Percentiles rank a stretch among this genome's conserved stretches.
phyloP scores from a whole-genome alignment of 805 yeast genomes.

The Starmerella powellii region DNA sequence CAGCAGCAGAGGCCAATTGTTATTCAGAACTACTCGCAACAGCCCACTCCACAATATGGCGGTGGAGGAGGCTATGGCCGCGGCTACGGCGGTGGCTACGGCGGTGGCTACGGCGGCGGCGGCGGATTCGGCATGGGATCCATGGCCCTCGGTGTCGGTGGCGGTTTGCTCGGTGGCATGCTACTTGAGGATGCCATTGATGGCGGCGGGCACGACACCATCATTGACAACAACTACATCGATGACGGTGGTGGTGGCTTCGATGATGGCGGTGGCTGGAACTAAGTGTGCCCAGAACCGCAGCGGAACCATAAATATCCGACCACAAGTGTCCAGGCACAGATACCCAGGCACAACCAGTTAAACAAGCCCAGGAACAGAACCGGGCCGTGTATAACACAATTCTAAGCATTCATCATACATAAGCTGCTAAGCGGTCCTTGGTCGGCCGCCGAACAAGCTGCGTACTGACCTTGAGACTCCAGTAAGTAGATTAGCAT shows the following conservation, averaged over 20 bases:
- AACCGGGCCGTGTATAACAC: too few species aligned
- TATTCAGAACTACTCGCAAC: constrained; percentile 23
- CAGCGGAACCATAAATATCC: too few species aligned
- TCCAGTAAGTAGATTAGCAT: too few species aligned
- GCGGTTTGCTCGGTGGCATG: constrained; percentile 27
- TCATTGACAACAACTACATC: constrained; percentile 32
- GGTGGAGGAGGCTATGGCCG: constrained; percentile 12
- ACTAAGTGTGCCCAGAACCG: not conserved
- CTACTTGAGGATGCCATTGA: constrained; percentile 22
- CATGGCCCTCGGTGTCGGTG: constrained; percentile 27
- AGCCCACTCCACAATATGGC: constrained; percentile 16
- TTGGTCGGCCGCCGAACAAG: too few species aligned
- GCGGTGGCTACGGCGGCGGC: constrained; percentile 15
- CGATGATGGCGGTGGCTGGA: constrained; percentile 11
- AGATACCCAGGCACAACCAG: too few species aligned
- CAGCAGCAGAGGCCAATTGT: constrained; percentile 22
- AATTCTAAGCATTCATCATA: too few species aligned
- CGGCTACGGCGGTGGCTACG: constrained; percentile 7
- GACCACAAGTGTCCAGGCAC: too few species aligned
- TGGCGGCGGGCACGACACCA: constrained; percentile 13
- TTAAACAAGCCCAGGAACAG: too few species aligned
- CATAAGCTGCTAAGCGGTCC: too few species aligned
- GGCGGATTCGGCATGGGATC: constrained; percentile 42
- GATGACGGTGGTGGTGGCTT: constrained; percentile 23
- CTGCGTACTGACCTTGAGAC: too few species aligned